phyloP scores from a whole-genome alignment of 345 rosid species.

The Eucalyptus microcorys region DNA sequence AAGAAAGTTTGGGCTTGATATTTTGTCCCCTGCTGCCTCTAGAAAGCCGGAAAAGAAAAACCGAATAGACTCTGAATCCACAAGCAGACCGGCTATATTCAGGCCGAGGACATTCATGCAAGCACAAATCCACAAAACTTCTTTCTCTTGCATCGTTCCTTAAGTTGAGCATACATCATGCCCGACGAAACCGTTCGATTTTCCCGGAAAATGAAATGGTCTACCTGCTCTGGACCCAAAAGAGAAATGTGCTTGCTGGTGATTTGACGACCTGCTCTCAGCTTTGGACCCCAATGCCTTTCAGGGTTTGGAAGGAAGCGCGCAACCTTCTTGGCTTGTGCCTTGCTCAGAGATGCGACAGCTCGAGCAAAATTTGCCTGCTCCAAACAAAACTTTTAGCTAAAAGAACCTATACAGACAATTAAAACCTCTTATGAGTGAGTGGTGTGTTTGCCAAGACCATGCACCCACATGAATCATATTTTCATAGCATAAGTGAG shows the following conservation, averaged over 20 bases:
- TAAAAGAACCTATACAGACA: not conserved
- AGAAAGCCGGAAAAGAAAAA: not conserved
- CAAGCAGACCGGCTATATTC: not conserved
- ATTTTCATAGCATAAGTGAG: not conserved
- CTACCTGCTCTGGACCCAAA: slow-evolving; percentile 56
- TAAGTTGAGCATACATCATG: not conserved
- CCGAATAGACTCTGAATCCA: not conserved
- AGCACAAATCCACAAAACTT: not conserved
- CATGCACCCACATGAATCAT: not conserved
- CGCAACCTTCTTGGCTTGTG: slow-evolving; percentile 84
- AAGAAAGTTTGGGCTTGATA: not conserved
- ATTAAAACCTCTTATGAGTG: not conserved
- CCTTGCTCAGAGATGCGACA: slow-evolving; percentile 84
- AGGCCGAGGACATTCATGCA: not conserved
- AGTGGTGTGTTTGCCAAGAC: not conserved
- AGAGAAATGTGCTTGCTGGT: slow-evolving; percentile 94
- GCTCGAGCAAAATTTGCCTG: slow-evolving; percentile 94
- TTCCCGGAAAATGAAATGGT: not conserved
- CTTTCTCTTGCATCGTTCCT: not conserved
- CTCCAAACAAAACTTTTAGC: not conserved
- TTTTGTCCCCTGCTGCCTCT: not conserved
- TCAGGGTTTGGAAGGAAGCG: slow-evolving; percentile 95
- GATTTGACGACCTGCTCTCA: slow-evolving; percentile 89
- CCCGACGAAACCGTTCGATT: not conserved
- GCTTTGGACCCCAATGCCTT: slow-evolving; percentile 99